A percentile compares a stretch with the other conserved stretches of the same genome.
These are phyloP conservation scores for Colletotrichum sp. DNA, from an alignment of 2,329 filamentous ascomycete genomes.

Conservation along the genomic window DNA sequence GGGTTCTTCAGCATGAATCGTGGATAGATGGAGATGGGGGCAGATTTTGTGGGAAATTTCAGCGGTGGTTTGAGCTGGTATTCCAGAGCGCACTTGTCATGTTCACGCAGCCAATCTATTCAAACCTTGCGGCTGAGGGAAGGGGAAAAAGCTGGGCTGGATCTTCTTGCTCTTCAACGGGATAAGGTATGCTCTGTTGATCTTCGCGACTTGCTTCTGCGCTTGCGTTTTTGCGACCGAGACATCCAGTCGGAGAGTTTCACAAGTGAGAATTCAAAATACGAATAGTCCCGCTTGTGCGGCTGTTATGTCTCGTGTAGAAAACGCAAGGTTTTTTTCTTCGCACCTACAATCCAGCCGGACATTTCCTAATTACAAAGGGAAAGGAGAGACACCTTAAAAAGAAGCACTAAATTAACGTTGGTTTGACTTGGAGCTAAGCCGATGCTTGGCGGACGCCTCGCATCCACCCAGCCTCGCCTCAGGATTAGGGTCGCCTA, in stretches of 20 bases:
- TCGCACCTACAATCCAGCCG: neutral
- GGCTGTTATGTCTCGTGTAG: neutral
- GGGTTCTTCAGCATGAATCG: neutral
- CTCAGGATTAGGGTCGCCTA: neutral
- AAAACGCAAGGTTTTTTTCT: neutral
- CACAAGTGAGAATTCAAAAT: neutral
- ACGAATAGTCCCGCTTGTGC: neutral
- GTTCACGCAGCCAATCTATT: neutral
- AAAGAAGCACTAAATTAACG: slow-evolving; percentile 15
- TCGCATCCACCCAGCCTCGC: neutral
- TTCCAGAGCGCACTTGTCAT: neutral
- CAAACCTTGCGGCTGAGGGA: neutral
- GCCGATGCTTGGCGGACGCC: neutral
- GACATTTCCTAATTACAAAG: neutral
- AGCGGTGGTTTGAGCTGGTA: neutral
- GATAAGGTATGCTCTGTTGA: neutral
- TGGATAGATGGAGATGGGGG: neutral
- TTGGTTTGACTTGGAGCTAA: slow-evolving; percentile 8
- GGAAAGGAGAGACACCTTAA: neutral
- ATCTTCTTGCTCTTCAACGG: neutral
- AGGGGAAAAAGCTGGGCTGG: neutral
- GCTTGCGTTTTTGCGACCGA: neutral
- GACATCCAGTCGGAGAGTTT: neutral
- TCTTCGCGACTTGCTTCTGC: neutral
- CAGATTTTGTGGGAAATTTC: neutral